Evolutionary conservation across 2,329 filamentous ascomycete species (phyloP).

Genomic region (Nigrograna mackinnonii): DNA sequence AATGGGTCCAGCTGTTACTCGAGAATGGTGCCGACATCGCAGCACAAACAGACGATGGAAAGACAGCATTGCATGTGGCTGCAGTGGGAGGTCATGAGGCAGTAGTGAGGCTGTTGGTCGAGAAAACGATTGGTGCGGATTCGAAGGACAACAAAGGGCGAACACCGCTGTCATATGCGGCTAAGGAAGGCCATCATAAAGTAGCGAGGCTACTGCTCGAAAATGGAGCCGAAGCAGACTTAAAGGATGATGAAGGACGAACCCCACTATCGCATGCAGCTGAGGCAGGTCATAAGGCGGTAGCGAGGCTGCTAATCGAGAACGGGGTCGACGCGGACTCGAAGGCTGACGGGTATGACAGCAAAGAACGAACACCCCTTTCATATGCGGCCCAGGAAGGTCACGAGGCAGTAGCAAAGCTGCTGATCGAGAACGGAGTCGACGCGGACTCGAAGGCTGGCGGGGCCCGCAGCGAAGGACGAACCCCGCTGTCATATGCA

Average conservation of each 20-base stretch:
- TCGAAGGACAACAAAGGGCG: not conserved
- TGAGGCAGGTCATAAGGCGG: not conserved
- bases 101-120: not conserved
- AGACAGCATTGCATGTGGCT: slow-evolving; percentile 5
- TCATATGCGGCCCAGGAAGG: slow-evolving; percentile 1
- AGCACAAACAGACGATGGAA: not conserved
- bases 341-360: no score
- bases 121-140: not conserved
- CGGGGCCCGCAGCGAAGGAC: not conserved
- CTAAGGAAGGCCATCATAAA: not conserved
- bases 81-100: not conserved
- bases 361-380: slow-evolving; percentile 5
- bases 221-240: no score
- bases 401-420: slow-evolving; percentile 2
- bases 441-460: slow-evolving; percentile 1
- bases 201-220: not conserved
- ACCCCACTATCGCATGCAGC: not conserved
- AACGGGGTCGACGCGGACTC: not conserved
- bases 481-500: slow-evolving; percentile 5
- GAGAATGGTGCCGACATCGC: not conserved
- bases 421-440: slow-evolving; percentile 3
- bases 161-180: not conserved
- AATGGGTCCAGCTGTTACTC: not conserved
- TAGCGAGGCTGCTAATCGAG: slow-evolving; percentile 1
- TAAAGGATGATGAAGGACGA: not conserved